Evolutionary conservation across 495 filamentous ascomycete genomes (phyloP).

Genomic region (Penicillium taxi): DNA sequence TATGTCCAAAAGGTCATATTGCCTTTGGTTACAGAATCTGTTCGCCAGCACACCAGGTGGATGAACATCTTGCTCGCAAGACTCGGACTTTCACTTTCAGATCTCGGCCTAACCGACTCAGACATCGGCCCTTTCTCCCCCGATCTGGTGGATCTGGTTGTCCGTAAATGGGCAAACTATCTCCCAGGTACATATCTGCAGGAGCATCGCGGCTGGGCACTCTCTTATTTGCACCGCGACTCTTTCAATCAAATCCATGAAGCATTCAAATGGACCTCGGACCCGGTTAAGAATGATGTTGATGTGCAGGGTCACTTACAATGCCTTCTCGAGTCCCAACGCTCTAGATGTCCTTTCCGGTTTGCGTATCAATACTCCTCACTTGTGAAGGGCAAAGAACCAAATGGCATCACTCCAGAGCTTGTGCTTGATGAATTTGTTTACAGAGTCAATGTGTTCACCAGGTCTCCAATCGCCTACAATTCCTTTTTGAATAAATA

Average conservation of each 20-base stretch:
- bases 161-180: background rate
- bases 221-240: background rate
- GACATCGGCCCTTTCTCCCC: background rate
- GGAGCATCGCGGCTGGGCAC: background rate
- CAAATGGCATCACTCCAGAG: too few species aligned
- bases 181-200: conserved; percentile 1
- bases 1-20: background rate
- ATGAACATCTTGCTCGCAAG: background rate
- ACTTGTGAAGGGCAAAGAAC: too few species aligned
- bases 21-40: background rate
- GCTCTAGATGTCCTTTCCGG: too few species aligned
- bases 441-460: too few species aligned
- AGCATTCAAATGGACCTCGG: too few species aligned
- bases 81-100: background rate
- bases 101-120: background rate
- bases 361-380: too few species aligned
- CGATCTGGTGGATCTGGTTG: background rate
- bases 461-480: too few species aligned
- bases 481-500: too few species aligned
- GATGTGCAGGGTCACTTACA: background rate
- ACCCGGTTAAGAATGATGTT: background rate
- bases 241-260: background rate
- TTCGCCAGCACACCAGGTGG: background rate
- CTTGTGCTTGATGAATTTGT: too few species aligned
- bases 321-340: background rate